Base-by-base conservation (phyloP, 2,329 filamentous ascomycete species). In the Phialophora verrucosa region DNA sequence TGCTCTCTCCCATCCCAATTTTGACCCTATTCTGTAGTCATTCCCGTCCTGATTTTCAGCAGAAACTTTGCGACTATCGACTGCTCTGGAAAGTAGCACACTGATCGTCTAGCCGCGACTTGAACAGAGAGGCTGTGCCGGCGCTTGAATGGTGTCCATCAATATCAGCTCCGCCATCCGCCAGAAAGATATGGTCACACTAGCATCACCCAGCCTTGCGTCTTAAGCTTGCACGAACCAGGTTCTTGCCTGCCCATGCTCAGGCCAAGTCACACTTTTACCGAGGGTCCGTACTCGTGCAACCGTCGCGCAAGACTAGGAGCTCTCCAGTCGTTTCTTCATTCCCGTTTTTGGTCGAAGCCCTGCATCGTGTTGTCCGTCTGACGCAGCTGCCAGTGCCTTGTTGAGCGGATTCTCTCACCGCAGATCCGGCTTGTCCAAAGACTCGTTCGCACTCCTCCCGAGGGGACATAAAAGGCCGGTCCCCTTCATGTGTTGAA, bases 401-500 rank as follows among this genome's bases (percentile, higher is more conserved):
- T 14, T 38, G 10, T n/a, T 23, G 53, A 35, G 11, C 20, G 23
- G 27, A 17, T 23, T 59, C 31, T 17, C 17, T 44, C 38, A 44
- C 38, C 38, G 38, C 38, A 44, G 38, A 44, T 44, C 17, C 17
- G 6, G 38, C 38, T 44, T n/a, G 38, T n/a, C 38, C 38, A 5
- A 44, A 8, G n/a, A 44, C n/a, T 23, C 31, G 2, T 10, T 44
- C 31, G n/a, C n/a, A n/a, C 32, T 44, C 14, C 12, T 8, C 20
- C 25, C 29, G 11, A 54, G 20, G 47, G 23, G 57, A 59, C 59
- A 53, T 65, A 63, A 68, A 29, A 20, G 20, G 38, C 17, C n/a
- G 17, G 5, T 32, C 38, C 64, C 35, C 62, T 54, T 56, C 49
- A 67, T 68, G 38, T 42, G 60, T 54, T 59, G 54, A 53, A 23